A percentile compares a stretch with the other conserved stretches of the same genome.
phyloP scores from a whole-genome alignment of 768 basidiomycete species.

The Russula abietina region DNA sequence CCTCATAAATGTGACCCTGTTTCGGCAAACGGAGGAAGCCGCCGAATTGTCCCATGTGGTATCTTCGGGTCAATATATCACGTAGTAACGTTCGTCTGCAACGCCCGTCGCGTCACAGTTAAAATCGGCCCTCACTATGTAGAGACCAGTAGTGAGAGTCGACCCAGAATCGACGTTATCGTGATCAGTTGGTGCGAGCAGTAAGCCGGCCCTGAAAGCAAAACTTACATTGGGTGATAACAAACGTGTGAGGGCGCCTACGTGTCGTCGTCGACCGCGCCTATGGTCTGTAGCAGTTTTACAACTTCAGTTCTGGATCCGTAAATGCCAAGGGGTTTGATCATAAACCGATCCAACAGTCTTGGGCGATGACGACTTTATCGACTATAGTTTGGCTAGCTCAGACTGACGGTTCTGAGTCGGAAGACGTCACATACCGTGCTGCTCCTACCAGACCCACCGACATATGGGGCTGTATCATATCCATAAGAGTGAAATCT shows the following conservation, averaged over 20 bases:
- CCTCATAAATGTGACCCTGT: constrained; percentile 61
- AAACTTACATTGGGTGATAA: neutral
- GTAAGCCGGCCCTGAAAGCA: constrained; percentile 22
- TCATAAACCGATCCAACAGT: constrained; percentile 40
- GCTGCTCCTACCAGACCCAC: neutral
- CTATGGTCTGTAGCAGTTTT: constrained; percentile 36
- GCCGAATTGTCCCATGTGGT: constrained; percentile 53
- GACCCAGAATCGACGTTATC: constrained; percentile 24
- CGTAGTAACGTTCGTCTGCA: constrained; percentile 34
- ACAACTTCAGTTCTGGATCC: constrained; percentile 49
- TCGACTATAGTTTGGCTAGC: constrained; percentile 37
- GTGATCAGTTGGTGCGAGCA: constrained; percentile 18
- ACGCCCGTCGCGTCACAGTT: neutral
- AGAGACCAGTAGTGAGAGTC: constrained; percentile 46
- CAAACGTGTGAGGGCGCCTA: constrained; percentile 29
- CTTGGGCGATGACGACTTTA: constrained; percentile 55
- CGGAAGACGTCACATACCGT: constrained; percentile 35
- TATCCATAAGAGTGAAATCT: neutral
- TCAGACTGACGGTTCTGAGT: neutral
- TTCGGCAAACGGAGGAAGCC: constrained; percentile 40
- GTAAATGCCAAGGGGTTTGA: constrained; percentile 54
- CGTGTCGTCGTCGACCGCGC: constrained; percentile 36
- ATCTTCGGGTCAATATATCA: constrained; percentile 58
- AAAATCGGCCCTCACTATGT: constrained; percentile 32
- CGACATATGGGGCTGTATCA: neutral